Evolutionary conservation across 768 basidiomycete genomes (phyloP), one percentile per base, ranked within the genome.

Genomic region (Xerocomellus amylosporus): DNA sequence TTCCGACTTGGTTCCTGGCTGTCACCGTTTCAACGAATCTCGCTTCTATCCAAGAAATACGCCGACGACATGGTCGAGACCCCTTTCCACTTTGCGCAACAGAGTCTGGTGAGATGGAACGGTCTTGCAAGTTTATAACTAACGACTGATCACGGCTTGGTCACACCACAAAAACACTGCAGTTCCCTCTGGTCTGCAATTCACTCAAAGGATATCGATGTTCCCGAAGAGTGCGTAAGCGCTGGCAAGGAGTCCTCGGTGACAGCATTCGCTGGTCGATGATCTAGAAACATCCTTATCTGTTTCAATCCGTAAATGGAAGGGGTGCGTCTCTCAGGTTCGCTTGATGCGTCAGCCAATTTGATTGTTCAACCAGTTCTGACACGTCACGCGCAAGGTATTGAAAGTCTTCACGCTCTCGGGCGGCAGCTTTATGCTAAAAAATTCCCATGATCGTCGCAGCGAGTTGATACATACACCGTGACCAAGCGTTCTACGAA

Each of bases 1-100:
- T 77, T 17, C 76, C 76, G 4, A 41, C 67, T 3, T 78, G 76
- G 76, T 54, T 74, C 37, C 76, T 76, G 0, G 75, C 76, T 8
- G 68, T n/a, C n/a, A 8, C 64, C 65, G 0, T 74, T 75, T 43
- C 67, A 73, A 54, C 59, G 61, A 40, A 59, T 48, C 8, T 75
- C 73, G 12, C 2, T 59, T 20, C 40, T 59, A 2, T 69, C 56
- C 13, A 55, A 49, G 4, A 56, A 61, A 37, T 63, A 59, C 1
- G 58, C 69, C 3, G 43, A 53, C 8, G 69, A 51, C 20, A 61
- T 58, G 66, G 52, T 53, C 53, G 67, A 68, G 49, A 56, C 54
- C 17, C 75, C 77, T 4, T 74, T 71, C 42, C 58, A 54, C 1
- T 69, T 60, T 48, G 70, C 70, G 8, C 64, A 74, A 56, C 42